Conservation (phyloP, 2,329 filamentous ascomycete species). For the Falciphora oryzae region DNA sequence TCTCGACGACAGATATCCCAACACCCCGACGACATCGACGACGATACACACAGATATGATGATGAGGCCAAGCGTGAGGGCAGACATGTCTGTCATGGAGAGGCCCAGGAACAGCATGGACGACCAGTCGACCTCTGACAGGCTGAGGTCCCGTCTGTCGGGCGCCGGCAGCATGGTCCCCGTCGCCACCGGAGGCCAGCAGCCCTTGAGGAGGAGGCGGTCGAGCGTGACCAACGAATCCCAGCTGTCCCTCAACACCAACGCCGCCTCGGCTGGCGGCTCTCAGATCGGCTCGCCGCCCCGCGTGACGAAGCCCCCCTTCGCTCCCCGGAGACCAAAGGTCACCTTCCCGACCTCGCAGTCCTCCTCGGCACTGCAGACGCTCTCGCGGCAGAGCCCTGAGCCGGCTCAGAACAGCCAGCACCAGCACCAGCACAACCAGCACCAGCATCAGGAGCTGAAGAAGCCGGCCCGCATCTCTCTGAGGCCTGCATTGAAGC, state of each 20-base stretch:
- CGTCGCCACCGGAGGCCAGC: not conserved
- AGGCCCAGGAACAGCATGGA: slow-evolving; percentile 3
- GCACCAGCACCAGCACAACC: not conserved
- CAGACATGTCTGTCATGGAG: not conserved
- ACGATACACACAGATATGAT: not conserved
- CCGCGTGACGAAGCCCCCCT: slow-evolving; percentile 2
- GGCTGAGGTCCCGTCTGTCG: slow-evolving; percentile 6
- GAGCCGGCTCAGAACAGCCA: not conserved
- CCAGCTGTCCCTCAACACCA: slow-evolving; percentile 10
- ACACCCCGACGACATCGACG: not conserved
- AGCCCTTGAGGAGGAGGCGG: not conserved
- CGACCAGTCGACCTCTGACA: slow-evolving; percentile 4
- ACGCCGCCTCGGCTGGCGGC: slow-evolving; percentile 12
- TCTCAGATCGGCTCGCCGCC: not conserved
- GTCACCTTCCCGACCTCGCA: not conserved
- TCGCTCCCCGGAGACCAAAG: slow-evolving; percentile 5
- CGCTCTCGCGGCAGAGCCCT: not conserved
- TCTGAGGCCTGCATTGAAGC: slow-evolving; percentile 7
- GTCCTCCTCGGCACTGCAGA: not conserved
- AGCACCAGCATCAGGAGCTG: not conserved
- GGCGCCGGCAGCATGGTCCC: slow-evolving; percentile 1
- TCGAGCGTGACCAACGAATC: slow-evolving; percentile 5
- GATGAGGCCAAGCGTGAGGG: slow-evolving; percentile 1
- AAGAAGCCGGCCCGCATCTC: slow-evolving; percentile 3
- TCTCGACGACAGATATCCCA: not conserved